These are phyloP conservation scores for Hyphodiscus sp. DNA, from an alignment of 2,329 filamentous ascomycete species.

Conservation along the genomic window DNA sequence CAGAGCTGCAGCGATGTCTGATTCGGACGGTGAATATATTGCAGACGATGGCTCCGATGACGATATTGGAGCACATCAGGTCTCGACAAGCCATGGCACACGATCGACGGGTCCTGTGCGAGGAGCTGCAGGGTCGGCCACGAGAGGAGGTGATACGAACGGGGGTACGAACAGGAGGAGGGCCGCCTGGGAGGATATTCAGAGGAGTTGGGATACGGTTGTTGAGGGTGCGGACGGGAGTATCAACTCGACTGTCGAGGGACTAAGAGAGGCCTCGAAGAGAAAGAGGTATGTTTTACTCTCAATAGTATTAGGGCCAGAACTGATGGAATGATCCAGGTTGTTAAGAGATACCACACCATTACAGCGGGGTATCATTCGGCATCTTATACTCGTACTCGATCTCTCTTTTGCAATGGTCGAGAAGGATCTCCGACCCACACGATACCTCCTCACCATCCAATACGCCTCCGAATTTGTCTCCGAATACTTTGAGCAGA, in stretches of 20 bases:
- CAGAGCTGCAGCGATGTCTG: constrained; percentile 47
- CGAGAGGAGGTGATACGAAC: constrained; percentile 25
- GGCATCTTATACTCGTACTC: constrained; percentile 85
- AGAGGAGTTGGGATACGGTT: constrained; percentile 65
- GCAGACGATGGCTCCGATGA: constrained; percentile 58
- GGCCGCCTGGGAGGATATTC: constrained; percentile 61
- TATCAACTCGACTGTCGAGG: constrained; percentile 64
- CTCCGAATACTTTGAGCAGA: constrained; percentile 94
- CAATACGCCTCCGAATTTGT: constrained; percentile 84
- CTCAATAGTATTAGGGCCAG: neutral
- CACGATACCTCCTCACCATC: constrained; percentile 73
- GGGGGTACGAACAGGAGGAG: constrained; percentile 34
- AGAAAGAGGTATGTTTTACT: constrained; percentile 52
- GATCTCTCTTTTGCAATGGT: constrained; percentile 92
- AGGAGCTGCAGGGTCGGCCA: constrained; percentile 21
- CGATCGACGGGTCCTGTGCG: constrained; percentile 25
- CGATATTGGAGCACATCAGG: constrained; percentile 41
- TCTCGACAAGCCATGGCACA: constrained; percentile 23
- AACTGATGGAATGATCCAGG: constrained; percentile 38
- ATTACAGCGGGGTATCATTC: constrained; percentile 91
- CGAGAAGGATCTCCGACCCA: constrained; percentile 91
- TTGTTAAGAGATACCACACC: constrained; percentile 91
- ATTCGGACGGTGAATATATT: constrained; percentile 67
- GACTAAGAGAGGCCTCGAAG: constrained; percentile 75
- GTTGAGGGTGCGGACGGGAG: constrained; percentile 75